Base-by-base conservation (phyloP, 2,329 filamentous ascomycete genomes). In the Trichoderma hamatum region DNA sequence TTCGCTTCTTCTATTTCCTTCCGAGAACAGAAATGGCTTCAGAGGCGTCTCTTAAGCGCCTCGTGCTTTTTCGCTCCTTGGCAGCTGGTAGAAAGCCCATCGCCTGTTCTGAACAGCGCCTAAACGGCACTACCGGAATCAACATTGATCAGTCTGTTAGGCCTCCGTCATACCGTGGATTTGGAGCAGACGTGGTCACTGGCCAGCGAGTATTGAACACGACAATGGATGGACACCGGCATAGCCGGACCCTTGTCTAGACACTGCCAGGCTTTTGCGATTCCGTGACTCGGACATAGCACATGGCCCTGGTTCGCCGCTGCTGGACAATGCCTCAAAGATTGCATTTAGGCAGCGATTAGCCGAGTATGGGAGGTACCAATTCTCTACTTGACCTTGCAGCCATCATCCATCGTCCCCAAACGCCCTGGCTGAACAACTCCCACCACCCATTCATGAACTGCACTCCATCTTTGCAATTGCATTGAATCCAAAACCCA, bases 161-260 rank as follows among this genome's bases (percentile, higher is more conserved):
- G 6, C 21, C 16, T n/a, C 54, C 54, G 28, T 46, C 26, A 34
- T 13, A 58, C 52, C 26, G 32, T 19, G 28, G 62, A 26, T 4
- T 58, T 36, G 52, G 19, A 39, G 28, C 21, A 32, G n/a, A 28
- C 13, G 32, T n/a, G 28, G 32, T 16, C 16, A 49, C 63, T 54
- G 39, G 28, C 30, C 16, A 14, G 32, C 14, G 49, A 64, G 32
- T 13, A 16, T 64, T 14, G 5, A 28, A 36, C 43, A 21, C 26
- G n/a, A 11, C 14, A 56, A 52, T 34, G 49, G 21, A 32, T n/a
- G 28, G 34, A 36, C 28, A 21, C 63, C 63, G 63, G 63, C 63
- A 43, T n/a, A 30, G 24, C 43, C 63, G 63, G 63, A 55, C 52
- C 63, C 54, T 36, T 51, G 63, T 28, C 16, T 24, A 19, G 26